Evolutionary conservation across 2,329 filamentous ascomycete genomes (phyloP).

Genomic region (Microcyclosporella mali): DNA sequence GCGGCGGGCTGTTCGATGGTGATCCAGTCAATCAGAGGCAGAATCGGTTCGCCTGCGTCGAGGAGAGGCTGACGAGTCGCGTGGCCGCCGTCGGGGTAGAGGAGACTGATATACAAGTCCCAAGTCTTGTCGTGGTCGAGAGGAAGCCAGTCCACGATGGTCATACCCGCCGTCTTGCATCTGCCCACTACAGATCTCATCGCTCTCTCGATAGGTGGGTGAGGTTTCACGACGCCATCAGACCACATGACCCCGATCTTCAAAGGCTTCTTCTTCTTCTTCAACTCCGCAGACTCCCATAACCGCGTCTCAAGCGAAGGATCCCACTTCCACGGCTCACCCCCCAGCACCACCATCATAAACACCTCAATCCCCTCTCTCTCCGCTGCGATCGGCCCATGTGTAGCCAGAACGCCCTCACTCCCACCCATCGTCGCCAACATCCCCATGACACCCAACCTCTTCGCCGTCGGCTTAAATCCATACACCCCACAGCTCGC

Average conservation of each 20-base stretch:
- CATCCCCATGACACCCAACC: slow-evolving; percentile 40
- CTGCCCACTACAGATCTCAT: slow-evolving; percentile 46
- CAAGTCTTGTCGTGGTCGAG: slow-evolving; percentile 37
- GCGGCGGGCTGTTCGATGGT: slow-evolving; percentile 38
- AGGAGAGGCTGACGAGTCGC: slow-evolving; percentile 43
- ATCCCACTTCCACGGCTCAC: slow-evolving; percentile 52
- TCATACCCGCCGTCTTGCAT: slow-evolving; percentile 48
- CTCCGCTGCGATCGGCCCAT: slow-evolving; percentile 51
- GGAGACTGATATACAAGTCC: slow-evolving; percentile 24
- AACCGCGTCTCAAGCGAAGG: slow-evolving; percentile 39
- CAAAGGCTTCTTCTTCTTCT: too few species aligned
- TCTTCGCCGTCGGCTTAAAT: slow-evolving; percentile 38
- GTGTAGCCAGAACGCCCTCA: slow-evolving; percentile 44
- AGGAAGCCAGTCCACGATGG: slow-evolving; percentile 53
- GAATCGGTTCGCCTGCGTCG: slow-evolving; percentile 49
- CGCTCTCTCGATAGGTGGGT: slow-evolving; percentile 56
- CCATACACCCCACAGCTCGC: slow-evolving; percentile 44
- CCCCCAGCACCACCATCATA: slow-evolving; percentile 46
- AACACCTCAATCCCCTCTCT: slow-evolving; percentile 50
- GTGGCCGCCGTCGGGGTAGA: slow-evolving; percentile 41
- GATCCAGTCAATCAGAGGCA: slow-evolving; percentile 54
- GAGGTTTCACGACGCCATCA: slow-evolving; percentile 59
- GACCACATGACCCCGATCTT: slow-evolving; percentile 57
- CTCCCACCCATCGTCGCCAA: slow-evolving; percentile 34
- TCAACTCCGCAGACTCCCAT: too few species aligned